Percentiles rank a stretch among this genome's conserved stretches.
Conservation (phyloP, 2,329 filamentous ascomycete species). For the Pseudocercospora fuligena region DNA sequence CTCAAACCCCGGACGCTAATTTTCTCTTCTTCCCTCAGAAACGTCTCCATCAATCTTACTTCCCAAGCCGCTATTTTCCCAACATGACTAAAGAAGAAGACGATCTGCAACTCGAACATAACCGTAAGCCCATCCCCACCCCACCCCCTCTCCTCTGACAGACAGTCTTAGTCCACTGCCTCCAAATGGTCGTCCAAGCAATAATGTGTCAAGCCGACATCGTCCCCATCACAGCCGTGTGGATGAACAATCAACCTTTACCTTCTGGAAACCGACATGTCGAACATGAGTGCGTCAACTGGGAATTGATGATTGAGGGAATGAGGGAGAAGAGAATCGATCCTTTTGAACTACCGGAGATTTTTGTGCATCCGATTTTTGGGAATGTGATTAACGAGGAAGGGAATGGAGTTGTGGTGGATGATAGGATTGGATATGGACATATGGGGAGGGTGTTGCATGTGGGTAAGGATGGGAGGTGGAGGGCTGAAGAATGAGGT, state of each 20-base stretch:
- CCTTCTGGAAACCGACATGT: neutral
- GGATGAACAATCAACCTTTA: slow-evolving; percentile 4
- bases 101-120: slow-evolving; percentile 8
- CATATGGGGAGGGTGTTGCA: neutral
- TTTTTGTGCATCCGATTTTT: neutral
- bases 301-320: neutral
- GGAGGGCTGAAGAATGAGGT: neutral
- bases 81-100: slow-evolving; percentile 5
- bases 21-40: neutral
- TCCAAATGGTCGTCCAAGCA: slow-evolving; percentile 8
- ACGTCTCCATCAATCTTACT: slow-evolving; percentile 13
- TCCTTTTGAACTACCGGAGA: neutral
- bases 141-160: neutral
- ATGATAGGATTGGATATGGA: slow-evolving; percentile 4
- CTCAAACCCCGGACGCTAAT: neutral
- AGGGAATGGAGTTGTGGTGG: neutral
- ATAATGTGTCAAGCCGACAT: slow-evolving; percentile 11
- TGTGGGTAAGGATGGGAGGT: neutral
- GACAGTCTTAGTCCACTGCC: neutral
- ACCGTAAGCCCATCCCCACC: neutral
- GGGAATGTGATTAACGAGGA: neutral
- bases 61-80: slow-evolving; percentile 8
- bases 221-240: slow-evolving; percentile 4
- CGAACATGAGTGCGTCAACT: neutral
- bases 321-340: neutral